These are phyloP conservation scores for Colletotrichum camelliae DNA, from an alignment of 2,329 filamentous ascomycete species.

Conservation along the genomic window DNA sequence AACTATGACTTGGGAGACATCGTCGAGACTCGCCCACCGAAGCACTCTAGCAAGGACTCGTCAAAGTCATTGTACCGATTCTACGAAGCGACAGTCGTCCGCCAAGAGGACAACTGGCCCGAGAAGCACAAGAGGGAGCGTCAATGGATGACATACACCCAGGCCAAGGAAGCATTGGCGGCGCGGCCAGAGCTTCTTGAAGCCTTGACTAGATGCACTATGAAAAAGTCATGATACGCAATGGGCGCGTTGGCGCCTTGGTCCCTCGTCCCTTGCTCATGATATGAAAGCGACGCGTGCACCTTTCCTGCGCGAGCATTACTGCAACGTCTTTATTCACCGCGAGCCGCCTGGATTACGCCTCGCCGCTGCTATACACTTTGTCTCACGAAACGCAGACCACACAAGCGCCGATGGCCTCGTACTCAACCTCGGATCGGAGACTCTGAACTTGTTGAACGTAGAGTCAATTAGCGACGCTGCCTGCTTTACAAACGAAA, in stretches of 20 bases:
- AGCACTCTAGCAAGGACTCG: constrained; percentile 68
- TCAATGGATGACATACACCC: constrained; percentile 85
- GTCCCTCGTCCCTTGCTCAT: neutral
- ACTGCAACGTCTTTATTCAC: neutral
- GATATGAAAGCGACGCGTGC: neutral
- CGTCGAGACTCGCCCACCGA: constrained; percentile 81
- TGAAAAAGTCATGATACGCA: constrained; percentile 42
- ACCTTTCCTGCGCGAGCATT: neutral
- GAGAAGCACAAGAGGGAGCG: constrained; percentile 91
- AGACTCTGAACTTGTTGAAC: neutral
- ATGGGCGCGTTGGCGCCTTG: neutral
- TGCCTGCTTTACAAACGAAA: constrained; percentile 16
- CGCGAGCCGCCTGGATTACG: neutral
- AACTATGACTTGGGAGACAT: constrained; percentile 88
- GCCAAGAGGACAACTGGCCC: constrained; percentile 88
- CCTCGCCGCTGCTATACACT: neutral
- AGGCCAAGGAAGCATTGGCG: constrained; percentile 80
- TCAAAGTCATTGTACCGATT: constrained; percentile 75
- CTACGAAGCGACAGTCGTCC: constrained; percentile 86
- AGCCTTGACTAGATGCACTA: constrained; percentile 81
- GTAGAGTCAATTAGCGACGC: neutral
- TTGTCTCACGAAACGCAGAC: neutral
- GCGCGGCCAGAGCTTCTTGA: constrained; percentile 86
- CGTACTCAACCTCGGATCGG: neutral
- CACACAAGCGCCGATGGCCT: neutral